Evolutionary conservation across 148 eudicot genomes (phyloP).

Genomic region (Rhododendron kiyosumense): DNA sequence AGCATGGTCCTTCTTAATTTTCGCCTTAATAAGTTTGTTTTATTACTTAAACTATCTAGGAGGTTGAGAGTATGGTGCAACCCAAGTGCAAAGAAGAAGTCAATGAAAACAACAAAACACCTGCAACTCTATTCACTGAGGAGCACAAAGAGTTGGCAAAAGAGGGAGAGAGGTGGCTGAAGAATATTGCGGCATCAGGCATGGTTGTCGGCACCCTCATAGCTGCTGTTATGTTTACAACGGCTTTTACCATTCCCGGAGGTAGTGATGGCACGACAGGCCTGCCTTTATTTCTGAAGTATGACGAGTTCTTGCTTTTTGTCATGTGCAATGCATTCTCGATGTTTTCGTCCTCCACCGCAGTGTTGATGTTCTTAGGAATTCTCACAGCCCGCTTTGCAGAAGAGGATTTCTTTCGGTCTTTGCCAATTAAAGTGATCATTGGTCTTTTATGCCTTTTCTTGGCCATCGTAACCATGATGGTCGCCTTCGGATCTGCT

Average conservation of each 20-base stretch:
- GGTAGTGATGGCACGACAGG: slow-evolving; percentile 4
- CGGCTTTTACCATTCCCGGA: slow-evolving; percentile 30
- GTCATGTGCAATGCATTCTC: slow-evolving; percentile 11
- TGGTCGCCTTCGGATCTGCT: slow-evolving; percentile 12
- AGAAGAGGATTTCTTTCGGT: slow-evolving; percentile 16
- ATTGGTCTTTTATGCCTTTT: slow-evolving; percentile 9
- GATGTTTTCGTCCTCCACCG: slow-evolving; percentile 16
- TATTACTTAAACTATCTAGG: slow-evolving; percentile 18
- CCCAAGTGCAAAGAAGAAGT: slow-evolving; percentile 13
- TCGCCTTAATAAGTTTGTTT: background rate
- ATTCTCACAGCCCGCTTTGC: slow-evolving; percentile 23
- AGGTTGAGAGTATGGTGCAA: slow-evolving; percentile 24
- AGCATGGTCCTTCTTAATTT: background rate
- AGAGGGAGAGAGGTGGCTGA: slow-evolving; percentile 32
- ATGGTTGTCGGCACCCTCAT: slow-evolving; percentile 27
- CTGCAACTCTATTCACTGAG: slow-evolving; percentile 15
- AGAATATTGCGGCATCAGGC: slow-evolving; percentile 20
- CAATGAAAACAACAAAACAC: slow-evolving; percentile 16
- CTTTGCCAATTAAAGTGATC: slow-evolving; percentile 12
- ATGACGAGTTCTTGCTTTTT: slow-evolving; percentile 20
- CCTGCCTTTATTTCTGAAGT: background rate
- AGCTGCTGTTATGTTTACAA: slow-evolving; percentile 25
- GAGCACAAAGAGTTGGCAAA: slow-evolving; percentile 19
- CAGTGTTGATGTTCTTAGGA: slow-evolving; percentile 23
- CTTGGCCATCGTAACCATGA: slow-evolving; percentile 17